These are phyloP conservation scores for Phytophthora ohioensis DNA, from an alignment of 352 stramenopile genomes.

Conservation along the genomic window DNA sequence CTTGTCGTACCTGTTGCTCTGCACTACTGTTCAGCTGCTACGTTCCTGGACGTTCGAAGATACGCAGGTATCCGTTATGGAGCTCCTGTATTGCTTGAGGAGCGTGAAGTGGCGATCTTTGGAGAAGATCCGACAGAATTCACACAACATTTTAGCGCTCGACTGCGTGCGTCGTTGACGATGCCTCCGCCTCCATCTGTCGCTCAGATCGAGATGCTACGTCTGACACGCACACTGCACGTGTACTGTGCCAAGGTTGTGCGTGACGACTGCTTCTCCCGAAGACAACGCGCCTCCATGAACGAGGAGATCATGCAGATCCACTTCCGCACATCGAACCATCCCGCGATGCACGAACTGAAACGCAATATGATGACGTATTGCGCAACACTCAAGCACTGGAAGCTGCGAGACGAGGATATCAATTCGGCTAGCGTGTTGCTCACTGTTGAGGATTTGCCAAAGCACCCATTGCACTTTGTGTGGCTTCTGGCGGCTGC, in stretches of 20 bases:
- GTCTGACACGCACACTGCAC: slow-evolving; percentile 71
- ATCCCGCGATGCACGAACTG: slow-evolving; percentile 74
- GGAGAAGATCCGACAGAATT: slow-evolving; percentile 69
- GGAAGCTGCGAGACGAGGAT: slow-evolving; percentile 74
- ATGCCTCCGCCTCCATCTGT: slow-evolving; percentile 65
- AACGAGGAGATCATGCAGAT: slow-evolving; percentile 86
- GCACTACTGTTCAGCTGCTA: slow-evolving; percentile 65
- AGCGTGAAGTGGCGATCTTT: slow-evolving; percentile 68
- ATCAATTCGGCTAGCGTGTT: slow-evolving; percentile 66
- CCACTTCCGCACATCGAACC: slow-evolving; percentile 75
- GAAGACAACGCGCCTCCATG: slow-evolving; percentile 78
- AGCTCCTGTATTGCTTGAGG: slow-evolving; percentile 67
- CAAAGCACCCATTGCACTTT: slow-evolving; percentile 56
- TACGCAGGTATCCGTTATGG: slow-evolving; percentile 72
- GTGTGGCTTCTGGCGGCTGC: slow-evolving; percentile 54
- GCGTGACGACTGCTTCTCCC: slow-evolving; percentile 75
- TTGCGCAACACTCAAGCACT: slow-evolving; percentile 64
- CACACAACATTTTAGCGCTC: slow-evolving; percentile 67
- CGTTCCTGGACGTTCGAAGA: slow-evolving; percentile 56
- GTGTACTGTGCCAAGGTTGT: slow-evolving; percentile 76
- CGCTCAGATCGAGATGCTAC: slow-evolving; percentile 73
- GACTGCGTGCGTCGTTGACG: slow-evolving; percentile 62
- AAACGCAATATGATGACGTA: slow-evolving; percentile 76
- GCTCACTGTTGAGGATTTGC: slow-evolving; percentile 46
- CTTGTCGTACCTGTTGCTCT: slow-evolving; percentile 70